Conservation (phyloP, 1,139 yeast species). For the Magnusiomyces fungicola region DNA sequence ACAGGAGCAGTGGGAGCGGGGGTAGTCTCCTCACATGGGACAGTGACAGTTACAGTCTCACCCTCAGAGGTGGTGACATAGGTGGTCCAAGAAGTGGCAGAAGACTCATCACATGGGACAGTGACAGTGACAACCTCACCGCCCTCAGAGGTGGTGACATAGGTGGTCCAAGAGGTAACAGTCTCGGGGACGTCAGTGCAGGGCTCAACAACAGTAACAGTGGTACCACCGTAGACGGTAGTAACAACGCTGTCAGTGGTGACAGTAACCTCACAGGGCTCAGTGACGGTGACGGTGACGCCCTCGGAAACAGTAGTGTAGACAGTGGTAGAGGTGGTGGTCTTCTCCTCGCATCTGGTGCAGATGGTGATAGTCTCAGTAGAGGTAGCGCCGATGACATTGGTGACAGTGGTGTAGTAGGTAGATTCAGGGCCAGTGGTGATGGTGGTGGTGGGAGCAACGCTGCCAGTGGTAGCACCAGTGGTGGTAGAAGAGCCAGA, state of each 20-base stretch:
- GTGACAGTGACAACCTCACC: not conserved
- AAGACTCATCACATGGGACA: not conserved
- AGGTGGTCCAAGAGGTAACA: slow-evolving; percentile 1
- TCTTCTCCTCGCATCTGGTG: slow-evolving; percentile 10
- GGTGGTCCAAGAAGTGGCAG: not conserved
- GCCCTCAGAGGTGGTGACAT: not conserved
- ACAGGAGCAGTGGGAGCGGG: not conserved
- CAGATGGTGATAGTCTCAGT: slow-evolving; percentile 10
- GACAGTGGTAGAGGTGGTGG: slow-evolving; percentile 7
- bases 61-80: not conserved
- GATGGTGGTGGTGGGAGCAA: not conserved
- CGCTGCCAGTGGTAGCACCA: not conserved
- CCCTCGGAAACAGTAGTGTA: slow-evolving; percentile 7
- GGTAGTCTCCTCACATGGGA: not conserved
- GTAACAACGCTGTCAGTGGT: slow-evolving; percentile 6
- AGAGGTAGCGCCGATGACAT: slow-evolving; percentile 8
- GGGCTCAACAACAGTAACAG: slow-evolving; percentile 3
- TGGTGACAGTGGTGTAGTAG: slow-evolving; percentile 1
- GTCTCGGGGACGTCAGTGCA: not conserved
- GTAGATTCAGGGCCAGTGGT: not conserved
- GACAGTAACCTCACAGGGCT: slow-evolving; percentile 13
- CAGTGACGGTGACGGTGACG: slow-evolving; percentile 13
- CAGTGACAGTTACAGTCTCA: not conserved
- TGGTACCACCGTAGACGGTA: not conserved
- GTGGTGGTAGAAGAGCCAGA: not conserved